Evolutionary conservation across 345 rosid genomes (phyloP).

Genomic region (Moringa oleifera): DNA sequence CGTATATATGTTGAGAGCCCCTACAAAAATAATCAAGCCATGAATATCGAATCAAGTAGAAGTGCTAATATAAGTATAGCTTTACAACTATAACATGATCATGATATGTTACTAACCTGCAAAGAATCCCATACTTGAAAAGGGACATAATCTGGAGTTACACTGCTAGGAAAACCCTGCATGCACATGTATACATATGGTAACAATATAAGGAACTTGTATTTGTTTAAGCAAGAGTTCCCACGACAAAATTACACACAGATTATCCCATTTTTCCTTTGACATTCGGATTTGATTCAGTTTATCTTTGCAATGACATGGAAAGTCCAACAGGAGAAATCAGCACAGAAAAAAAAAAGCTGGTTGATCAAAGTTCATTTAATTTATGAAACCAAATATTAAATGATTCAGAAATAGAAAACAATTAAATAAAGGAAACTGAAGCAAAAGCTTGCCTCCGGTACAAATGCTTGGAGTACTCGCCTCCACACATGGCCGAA

Average conservation of each 20-base stretch:
- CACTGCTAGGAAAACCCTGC: slow-evolving; percentile 88
- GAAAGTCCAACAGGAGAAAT: not conserved
- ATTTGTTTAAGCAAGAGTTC: too few species aligned
- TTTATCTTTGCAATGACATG: too few species aligned
- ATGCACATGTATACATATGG: not conserved
- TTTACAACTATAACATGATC: not conserved
- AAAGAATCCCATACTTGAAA: slow-evolving; percentile 91
- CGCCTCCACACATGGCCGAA: slow-evolving; percentile 75
- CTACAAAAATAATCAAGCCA: slow-evolving; percentile 25
- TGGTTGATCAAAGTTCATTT: not conserved
- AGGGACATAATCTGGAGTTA: slow-evolving; percentile 79
- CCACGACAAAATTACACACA: not conserved
- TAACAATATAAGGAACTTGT: too few species aligned
- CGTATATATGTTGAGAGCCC: slow-evolving; percentile 91
- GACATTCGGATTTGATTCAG: too few species aligned
- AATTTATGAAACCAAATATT: not conserved
- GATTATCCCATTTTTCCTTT: too few species aligned
- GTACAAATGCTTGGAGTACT: slow-evolving; percentile 84
- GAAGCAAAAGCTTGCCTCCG: slow-evolving; percentile 51
- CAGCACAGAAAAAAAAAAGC: not conserved
- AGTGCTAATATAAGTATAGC: not conserved
- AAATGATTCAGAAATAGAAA: not conserved
- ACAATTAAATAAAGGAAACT: not conserved
- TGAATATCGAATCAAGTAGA: slow-evolving; percentile 3
- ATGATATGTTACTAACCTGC: slow-evolving; percentile 44